Percentiles rank a stretch among this genome's conserved stretches.
Conservation (phyloP, 306 rosid species). For the Macrotyloma uniflorum region DNA sequence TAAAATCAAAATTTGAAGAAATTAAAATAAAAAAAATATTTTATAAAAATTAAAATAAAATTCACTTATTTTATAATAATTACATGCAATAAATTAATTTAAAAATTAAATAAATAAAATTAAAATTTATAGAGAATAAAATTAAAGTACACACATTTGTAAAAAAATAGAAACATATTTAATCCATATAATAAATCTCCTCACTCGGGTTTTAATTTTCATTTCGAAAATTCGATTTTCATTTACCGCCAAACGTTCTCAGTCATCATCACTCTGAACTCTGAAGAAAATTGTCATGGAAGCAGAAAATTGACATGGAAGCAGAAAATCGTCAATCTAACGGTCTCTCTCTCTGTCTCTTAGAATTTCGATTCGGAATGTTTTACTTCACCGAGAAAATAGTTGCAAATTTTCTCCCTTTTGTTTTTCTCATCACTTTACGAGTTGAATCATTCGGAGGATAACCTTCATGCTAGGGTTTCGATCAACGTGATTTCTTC, state of each 20-base stretch:
- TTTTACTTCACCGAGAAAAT: neutral
- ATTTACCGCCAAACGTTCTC: conserved; percentile 49
- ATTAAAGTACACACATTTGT: neutral
- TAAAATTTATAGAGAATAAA: too few relatives aligned
- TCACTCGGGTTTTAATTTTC: neutral
- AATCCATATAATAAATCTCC: too few relatives aligned
- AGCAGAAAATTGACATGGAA: conserved; percentile 30
- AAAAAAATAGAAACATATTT: neutral
- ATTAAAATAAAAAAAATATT: too few relatives aligned
- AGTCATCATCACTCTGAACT: neutral
- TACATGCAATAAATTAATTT: too few relatives aligned
- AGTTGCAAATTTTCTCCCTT: neutral
- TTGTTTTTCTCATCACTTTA: neutral
- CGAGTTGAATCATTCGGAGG: neutral
- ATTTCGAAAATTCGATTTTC: conserved; percentile 6
- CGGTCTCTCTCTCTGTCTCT: conserved; percentile 40
- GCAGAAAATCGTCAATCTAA: conserved; percentile 37
- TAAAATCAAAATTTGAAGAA: too few relatives aligned
- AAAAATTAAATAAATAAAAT: too few relatives aligned
- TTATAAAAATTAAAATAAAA: too few relatives aligned
- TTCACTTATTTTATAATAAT: too few relatives aligned
- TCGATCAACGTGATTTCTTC: neutral
- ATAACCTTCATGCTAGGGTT: conserved; percentile 37
- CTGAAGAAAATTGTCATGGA: conserved; percentile 19
- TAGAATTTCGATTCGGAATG: conserved; percentile 31